These are phyloP conservation scores for Tephrocybe sp. DNA, from an alignment of 768 basidiomycete genomes.

Conservation along the genomic window DNA sequence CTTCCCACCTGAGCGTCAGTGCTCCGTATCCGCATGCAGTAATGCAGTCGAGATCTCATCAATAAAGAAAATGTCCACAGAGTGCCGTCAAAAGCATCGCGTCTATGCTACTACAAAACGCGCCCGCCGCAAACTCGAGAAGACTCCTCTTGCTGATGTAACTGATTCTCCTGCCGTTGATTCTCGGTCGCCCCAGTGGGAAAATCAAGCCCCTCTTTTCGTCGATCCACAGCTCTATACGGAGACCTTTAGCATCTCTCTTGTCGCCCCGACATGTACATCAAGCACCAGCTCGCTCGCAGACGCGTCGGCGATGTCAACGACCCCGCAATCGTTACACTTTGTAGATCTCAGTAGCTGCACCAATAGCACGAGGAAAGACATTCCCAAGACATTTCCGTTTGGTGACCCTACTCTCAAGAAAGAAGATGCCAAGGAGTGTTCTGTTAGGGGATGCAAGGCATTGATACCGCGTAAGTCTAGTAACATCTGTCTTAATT, in stretches of 20 bases:
- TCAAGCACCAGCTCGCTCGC: slow-evolving; percentile 41
- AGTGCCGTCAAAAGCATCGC: slow-evolving; percentile 47
- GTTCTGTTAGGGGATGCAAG: slow-evolving; percentile 58
- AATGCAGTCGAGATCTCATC: slow-evolving; percentile 24
- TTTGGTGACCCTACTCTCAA: not conserved
- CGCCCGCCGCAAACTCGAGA: slow-evolving; percentile 48
- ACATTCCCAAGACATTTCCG: not conserved
- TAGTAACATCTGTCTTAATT: slow-evolving; percentile 21
- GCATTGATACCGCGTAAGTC: slow-evolving; percentile 36
- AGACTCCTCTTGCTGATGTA: slow-evolving; percentile 30
- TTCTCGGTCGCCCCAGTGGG: slow-evolving; percentile 2
- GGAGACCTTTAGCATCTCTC: slow-evolving; percentile 19
- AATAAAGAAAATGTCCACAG: slow-evolving; percentile 49
- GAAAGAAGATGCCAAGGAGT: slow-evolving; percentile 17
- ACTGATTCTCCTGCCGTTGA: slow-evolving; percentile 1
- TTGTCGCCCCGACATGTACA: slow-evolving; percentile 28
- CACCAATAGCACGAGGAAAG: no score
- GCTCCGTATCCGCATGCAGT: slow-evolving; percentile 45
- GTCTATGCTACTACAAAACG: slow-evolving; percentile 50
- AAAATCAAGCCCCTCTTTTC: not conserved
- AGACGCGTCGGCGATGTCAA: slow-evolving; percentile 41
- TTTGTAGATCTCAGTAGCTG: no score
- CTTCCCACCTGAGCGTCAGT: slow-evolving; percentile 13
- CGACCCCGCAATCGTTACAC: no score
- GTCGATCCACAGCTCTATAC: slow-evolving; percentile 20